These are phyloP conservation scores for Blastobotrys americana DNA, from an alignment of 805 yeast genomes.

Conservation along the genomic window DNA sequence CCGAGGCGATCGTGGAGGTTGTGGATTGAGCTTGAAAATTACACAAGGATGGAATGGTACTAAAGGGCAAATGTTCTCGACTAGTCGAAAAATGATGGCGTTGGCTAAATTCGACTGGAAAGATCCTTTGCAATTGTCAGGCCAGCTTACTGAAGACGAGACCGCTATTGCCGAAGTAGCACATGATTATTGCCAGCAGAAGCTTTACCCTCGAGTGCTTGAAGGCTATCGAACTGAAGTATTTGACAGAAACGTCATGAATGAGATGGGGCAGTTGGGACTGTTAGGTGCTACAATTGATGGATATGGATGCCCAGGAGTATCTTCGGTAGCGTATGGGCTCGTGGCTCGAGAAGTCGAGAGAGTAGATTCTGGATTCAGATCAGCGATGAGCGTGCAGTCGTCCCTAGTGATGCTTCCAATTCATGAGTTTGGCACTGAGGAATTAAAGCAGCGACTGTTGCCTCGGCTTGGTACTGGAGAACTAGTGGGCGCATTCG, in stretches of 20 bases:
- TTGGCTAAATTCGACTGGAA: conserved; percentile 31
- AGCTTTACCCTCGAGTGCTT: conserved; percentile 33
- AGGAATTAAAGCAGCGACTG: conserved; percentile 36
- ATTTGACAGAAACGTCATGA: conserved; percentile 31
- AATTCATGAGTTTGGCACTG: conserved; percentile 34
- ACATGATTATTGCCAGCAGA: conserved; percentile 32
- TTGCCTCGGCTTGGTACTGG: conserved; percentile 36
- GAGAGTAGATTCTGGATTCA: conserved; percentile 38
- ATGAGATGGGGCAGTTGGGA: conserved; percentile 38
- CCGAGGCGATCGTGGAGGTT: no score
- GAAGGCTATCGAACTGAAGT: conserved; percentile 36
- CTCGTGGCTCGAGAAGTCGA: conserved; percentile 39
- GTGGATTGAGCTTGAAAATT: no score
- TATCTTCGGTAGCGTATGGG: conserved; percentile 38
- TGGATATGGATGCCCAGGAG: conserved; percentile 39
- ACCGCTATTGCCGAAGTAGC: conserved; percentile 33
- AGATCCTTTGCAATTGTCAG: conserved; percentile 32
- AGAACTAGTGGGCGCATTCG: conserved; percentile 51
- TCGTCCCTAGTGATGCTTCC: conserved; percentile 41
- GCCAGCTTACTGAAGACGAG: conserved; percentile 35
- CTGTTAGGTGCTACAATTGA: conserved; percentile 35
- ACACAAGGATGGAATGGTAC: no score
- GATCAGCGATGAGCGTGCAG: conserved; percentile 40
- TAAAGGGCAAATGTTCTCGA: no score
- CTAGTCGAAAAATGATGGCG: not conserved